These are phyloP conservation scores for Leptosphaerulina australis DNA, from an alignment of 2,329 filamentous ascomycete genomes.

Conservation along the genomic window DNA sequence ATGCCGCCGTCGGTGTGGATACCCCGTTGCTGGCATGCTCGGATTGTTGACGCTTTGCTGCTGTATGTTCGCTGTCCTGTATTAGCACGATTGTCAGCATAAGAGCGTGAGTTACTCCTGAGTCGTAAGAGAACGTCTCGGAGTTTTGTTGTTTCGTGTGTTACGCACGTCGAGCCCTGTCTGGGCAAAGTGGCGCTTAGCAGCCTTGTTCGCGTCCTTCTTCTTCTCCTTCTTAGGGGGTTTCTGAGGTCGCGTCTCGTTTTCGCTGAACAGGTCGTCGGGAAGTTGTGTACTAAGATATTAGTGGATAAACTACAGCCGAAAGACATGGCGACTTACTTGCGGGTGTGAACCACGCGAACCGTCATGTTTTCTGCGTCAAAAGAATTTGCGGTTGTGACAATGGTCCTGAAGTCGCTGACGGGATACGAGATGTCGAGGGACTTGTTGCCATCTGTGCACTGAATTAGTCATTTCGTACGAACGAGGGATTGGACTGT, in stretches of 20 bases:
- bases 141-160: constrained; percentile 26
- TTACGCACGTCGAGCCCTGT: constrained; percentile 56
- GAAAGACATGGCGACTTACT: constrained; percentile 62
- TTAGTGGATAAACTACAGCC: constrained; percentile 18
- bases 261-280: constrained; percentile 83
- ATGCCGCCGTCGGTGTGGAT: constrained; percentile 37
- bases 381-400: constrained; percentile 76
- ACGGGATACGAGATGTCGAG: constrained; percentile 83
- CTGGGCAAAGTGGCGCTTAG: constrained; percentile 53
- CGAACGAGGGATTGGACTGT: background rate
- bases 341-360: constrained; percentile 81
- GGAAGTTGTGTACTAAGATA: constrained; percentile 77
- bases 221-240: constrained; percentile 51
- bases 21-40: constrained; percentile 39
- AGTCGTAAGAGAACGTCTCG: constrained; percentile 24
- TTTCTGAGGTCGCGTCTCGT: constrained; percentile 64
- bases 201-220: constrained; percentile 33
- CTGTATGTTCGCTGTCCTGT: constrained; percentile 43
- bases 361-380: constrained; percentile 77
- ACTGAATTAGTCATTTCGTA: constrained; percentile 10
- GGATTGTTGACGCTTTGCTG: constrained; percentile 44
- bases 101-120: constrained; percentile 28
- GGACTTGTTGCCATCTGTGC: constrained; percentile 65
- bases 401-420: constrained; percentile 83
- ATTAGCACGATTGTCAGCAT: constrained; percentile 47